These are phyloP conservation scores for Phytopythium kandeliae DNA, from an alignment of 352 stramenopile genomes.

Conservation along the genomic window DNA sequence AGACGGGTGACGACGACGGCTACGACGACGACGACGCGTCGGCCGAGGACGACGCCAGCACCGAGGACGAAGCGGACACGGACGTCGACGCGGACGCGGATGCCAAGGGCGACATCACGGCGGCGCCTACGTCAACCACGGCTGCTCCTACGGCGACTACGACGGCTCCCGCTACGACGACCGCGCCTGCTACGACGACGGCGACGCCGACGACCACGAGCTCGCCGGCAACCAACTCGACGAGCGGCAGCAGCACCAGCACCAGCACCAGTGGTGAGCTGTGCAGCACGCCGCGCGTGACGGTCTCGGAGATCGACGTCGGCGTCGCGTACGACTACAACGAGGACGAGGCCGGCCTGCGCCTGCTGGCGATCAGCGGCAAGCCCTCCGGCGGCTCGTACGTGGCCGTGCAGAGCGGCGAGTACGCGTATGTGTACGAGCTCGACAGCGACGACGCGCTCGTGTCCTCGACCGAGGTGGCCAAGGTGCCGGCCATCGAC, in stretches of 20 bases:
- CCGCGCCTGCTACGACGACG: not conserved
- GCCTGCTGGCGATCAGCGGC: slow-evolving; percentile 37
- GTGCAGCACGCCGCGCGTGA: slow-evolving; percentile 33
- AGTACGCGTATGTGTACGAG: slow-evolving; percentile 35
- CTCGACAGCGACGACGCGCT: slow-evolving; percentile 44
- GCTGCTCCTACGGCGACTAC: not conserved
- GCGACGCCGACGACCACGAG: slow-evolving; percentile 4
- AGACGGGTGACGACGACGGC: not conserved
- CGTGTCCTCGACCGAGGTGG: slow-evolving; percentile 22
- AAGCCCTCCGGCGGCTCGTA: slow-evolving; percentile 37
- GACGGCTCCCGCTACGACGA: not conserved
- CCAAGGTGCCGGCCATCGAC: slow-evolving; percentile 37
- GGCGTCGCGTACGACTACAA: slow-evolving; percentile 24
- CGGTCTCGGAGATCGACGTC: slow-evolving; percentile 35
- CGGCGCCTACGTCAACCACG: not conserved
- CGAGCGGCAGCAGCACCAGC: slow-evolving; percentile 3
- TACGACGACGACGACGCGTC: not conserved
- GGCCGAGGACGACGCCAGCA: not conserved
- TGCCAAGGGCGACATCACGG: not conserved
- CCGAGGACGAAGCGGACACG: not conserved
- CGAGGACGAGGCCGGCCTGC: slow-evolving; percentile 45
- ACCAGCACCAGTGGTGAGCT: slow-evolving; percentile 26
- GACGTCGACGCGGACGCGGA: not conserved
- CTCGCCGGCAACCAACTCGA: slow-evolving; percentile 5
- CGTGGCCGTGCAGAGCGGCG: slow-evolving; percentile 47